Base-by-base conservation (phyloP, 2,329 filamentous ascomycete genomes). In the Hypoxylon sp. region DNA sequence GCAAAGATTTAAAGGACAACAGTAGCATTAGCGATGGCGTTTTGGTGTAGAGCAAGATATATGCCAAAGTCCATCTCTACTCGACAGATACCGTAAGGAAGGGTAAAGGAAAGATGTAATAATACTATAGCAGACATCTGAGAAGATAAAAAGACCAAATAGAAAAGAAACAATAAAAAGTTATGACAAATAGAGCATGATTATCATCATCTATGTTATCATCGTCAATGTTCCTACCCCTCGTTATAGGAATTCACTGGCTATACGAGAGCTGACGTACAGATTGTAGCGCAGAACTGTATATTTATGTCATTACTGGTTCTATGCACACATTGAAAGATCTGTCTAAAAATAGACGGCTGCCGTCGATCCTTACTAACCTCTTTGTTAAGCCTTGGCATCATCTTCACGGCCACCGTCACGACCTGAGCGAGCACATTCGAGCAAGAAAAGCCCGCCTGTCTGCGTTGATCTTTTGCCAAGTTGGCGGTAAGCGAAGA, bases 331-430 rank as follows among this genome's bases (percentile, higher is more conserved):
- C 40, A 50, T 37, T 23, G 42, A 55, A 48, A 43, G n/a, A 11
- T 11, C 10, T 13, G 33, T 59, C 60, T 63, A 63, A 55, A 57
- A 60, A 63, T 63, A 63, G 42, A 60, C 15, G 41, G 5, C n/a
- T 17, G 24, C 45, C 41, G 21, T 53, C 35, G 31, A 57, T 54
- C 49, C 60, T 63, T 60, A 63, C 53, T 63, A 35, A 63, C 47
- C 18, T 27, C 29, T n/a, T 42, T 45, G 35, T 40, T 20, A 51
- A 23, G 56, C 46, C 56, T 63, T 63, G 60, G 60, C 60, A 42
- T 31, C 47, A 50, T 54, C 52, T 47, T 57, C 24, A 46, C 29
- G 21, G 31, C n/a, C 47, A 48, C 52, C n/a, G n/a, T n/a, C n/a
- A n/a, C n/a, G n/a, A 59, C 55, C 55, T 49, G 24, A 37, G 11